phyloP scores from a whole-genome alignment of 2,329 filamentous ascomycete genomes.

The Plectosphaerella plurivora region DNA sequence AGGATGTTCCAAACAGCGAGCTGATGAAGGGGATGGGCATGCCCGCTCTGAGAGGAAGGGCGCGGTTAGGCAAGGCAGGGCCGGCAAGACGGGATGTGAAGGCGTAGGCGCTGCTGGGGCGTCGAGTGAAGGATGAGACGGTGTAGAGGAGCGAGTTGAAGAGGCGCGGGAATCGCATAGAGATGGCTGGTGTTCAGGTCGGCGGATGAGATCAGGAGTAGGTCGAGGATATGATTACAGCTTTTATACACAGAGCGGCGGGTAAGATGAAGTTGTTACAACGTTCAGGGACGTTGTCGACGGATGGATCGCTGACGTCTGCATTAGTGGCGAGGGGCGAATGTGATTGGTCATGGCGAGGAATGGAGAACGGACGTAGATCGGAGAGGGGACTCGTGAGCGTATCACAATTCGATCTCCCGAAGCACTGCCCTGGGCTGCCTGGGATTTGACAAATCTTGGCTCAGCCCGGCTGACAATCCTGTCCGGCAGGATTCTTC shows the following conservation, averaged over 20 bases:
- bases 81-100: constrained; percentile 6
- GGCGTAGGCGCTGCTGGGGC: constrained; percentile 22
- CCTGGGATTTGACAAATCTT: too few species aligned
- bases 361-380: too few species aligned
- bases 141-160: constrained; percentile 42
- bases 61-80: constrained; percentile 16
- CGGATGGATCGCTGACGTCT: neutral
- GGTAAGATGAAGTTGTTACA: neutral
- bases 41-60: constrained; percentile 38
- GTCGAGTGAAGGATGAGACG: constrained; percentile 38
- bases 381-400: too few species aligned
- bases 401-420: too few species aligned
- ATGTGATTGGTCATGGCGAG: neutral
- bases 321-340: neutral
- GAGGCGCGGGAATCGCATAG: constrained; percentile 47
- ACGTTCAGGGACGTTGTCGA: neutral
- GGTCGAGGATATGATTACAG: neutral
- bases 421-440: too few species aligned
- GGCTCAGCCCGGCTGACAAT: too few species aligned
- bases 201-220: too few species aligned
- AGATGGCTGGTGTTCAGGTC: neutral
- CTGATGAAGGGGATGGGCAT: constrained; percentile 81
- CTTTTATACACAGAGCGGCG: neutral
- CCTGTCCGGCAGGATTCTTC: too few species aligned
- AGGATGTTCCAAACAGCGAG: constrained; percentile 62